Evolutionary conservation across 768 basidiomycete genomes (phyloP), one percentile per base, ranked within the genome.

Genomic region (Tylopilus vinaceipallidus): DNA sequence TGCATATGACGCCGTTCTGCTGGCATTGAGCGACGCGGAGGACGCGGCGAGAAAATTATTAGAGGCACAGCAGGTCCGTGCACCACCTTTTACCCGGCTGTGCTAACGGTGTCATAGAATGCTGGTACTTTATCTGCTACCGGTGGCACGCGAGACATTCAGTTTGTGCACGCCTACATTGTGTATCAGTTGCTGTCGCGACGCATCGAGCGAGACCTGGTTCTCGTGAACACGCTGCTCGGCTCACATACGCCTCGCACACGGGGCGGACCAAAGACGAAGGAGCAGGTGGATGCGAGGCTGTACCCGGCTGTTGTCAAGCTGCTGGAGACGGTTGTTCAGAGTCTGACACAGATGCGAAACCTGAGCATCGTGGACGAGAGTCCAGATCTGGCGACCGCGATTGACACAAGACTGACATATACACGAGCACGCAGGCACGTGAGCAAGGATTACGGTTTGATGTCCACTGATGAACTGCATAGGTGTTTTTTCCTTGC

Each of bases 271-370:
- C 19, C 61, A 47, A 71, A 71, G 63, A 52, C 64, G 16, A 68
- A 73, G 52, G 75, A 77, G 46, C 72, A 77, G n/a, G 76, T 85
- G 4, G 88, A 92, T 54, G 76, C 75, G 20, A 79, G 88, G 43
- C 71, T 87, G n/a, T 90, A 82, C 61, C 91, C 92, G 6, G 92
- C 89, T 0, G 75, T 95, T 8, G 86, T 97, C 65, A 95, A 95
- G 68, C 72, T 91, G 10, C 80, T 91, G 36, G 94, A 97, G 67
- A 86, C 88, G 3, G 78, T 91, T 26, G 68, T 95, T 17, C 92
- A 95, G 70, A 87, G 86, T 60, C 71, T 97, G 38, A 81, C 82
- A 45, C 90, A 92, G 66, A 88, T 95, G 82, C 76, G 88, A 23
- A 80, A 80, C 6, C 73, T 97, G 49, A 88, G 83, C 45, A 80